These are phyloP conservation scores for Datisca glomerata DNA, from an alignment of 306 rosid genomes.

Conservation along the genomic window DNA sequence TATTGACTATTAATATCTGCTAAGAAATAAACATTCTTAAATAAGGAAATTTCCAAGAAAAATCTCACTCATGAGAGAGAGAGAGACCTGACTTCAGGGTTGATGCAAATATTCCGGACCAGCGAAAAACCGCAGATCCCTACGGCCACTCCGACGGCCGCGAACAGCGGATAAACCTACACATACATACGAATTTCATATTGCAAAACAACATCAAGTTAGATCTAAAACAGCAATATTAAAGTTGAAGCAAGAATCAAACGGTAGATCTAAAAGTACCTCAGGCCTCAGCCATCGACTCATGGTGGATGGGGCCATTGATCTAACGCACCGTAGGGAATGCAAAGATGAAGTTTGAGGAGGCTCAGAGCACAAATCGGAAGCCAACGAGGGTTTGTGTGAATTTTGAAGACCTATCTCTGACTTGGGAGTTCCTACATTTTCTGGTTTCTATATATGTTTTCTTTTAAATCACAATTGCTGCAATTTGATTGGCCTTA, in stretches of 20 bases:
- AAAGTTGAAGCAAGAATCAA: not conserved
- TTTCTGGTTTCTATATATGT: too few relatives aligned
- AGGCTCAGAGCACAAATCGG: not conserved
- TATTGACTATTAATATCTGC: too few relatives aligned
- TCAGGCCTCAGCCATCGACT: conserved; percentile 80
- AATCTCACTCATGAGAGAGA: not conserved
- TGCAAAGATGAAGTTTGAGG: conserved; percentile 1
- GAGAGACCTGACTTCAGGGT: conserved; percentile 90
- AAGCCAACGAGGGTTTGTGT: not conserved
- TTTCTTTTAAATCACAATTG: too few relatives aligned
- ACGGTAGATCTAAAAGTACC: conserved; percentile 28
- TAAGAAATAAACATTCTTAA: not conserved
- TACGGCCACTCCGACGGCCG: conserved; percentile 69
- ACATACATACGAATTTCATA: not conserved
- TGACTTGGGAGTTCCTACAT: too few relatives aligned
- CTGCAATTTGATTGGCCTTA: too few relatives aligned
- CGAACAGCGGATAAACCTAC: conserved; percentile 90
- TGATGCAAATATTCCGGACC: conserved; percentile 63
- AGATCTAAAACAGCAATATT: not conserved
- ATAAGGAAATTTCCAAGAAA: not conserved
- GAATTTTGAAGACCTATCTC: too few relatives aligned
- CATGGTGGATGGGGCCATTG: conserved; percentile 29
- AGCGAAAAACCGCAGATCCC: conserved; percentile 77
- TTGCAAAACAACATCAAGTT: not conserved
- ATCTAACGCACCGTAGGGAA: not conserved